These are phyloP conservation scores for Neurospora discreta DNA, from an alignment of 495 filamentous ascomycete species.

Conservation along the genomic window DNA sequence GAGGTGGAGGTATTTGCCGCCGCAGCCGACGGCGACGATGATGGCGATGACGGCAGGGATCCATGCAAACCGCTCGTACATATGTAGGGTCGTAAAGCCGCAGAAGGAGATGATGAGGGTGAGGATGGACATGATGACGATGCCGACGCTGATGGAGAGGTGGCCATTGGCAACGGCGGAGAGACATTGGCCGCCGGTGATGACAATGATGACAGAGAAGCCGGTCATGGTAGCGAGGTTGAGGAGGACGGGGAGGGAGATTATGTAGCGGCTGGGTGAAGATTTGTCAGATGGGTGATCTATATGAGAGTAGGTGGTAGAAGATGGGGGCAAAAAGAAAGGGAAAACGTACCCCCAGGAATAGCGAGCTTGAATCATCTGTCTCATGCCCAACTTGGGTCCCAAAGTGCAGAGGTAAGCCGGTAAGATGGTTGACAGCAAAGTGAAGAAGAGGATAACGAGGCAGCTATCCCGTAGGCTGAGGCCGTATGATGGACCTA, in stretches of 20 bases:
- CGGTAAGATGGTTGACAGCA: slow-evolving; percentile 36
- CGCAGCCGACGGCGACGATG: slow-evolving; percentile 16
- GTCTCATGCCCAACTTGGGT: slow-evolving; percentile 40
- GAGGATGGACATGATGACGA: slow-evolving; percentile 43
- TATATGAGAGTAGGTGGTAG: background rate
- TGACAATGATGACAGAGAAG: slow-evolving; percentile 38
- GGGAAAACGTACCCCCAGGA: slow-evolving; percentile 32
- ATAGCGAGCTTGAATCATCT: slow-evolving; percentile 46
- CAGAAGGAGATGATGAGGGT: slow-evolving; percentile 47
- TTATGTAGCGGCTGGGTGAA: slow-evolving; percentile 24
- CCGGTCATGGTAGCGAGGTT: slow-evolving; percentile 39
- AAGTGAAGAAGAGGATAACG: slow-evolving; percentile 45
- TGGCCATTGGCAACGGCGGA: slow-evolving; percentile 39
- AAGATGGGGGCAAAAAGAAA: background rate
- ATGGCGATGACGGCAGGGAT: slow-evolving; percentile 42
- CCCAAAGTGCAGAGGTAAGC: slow-evolving; percentile 42
- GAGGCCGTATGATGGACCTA: slow-evolving; percentile 40
- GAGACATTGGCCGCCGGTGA: slow-evolving; percentile 38
- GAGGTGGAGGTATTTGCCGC: slow-evolving; percentile 22
- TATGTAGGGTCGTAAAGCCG: slow-evolving; percentile 45
- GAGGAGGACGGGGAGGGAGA: slow-evolving; percentile 36
- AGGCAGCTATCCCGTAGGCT: slow-evolving; percentile 35
- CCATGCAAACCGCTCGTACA: slow-evolving; percentile 54
- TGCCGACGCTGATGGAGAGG: slow-evolving; percentile 35
- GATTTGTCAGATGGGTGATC: background rate